These are phyloP conservation scores for Schizothecium vesticola DNA, from an alignment of 495 filamentous ascomycete genomes.

Conservation along the genomic window DNA sequence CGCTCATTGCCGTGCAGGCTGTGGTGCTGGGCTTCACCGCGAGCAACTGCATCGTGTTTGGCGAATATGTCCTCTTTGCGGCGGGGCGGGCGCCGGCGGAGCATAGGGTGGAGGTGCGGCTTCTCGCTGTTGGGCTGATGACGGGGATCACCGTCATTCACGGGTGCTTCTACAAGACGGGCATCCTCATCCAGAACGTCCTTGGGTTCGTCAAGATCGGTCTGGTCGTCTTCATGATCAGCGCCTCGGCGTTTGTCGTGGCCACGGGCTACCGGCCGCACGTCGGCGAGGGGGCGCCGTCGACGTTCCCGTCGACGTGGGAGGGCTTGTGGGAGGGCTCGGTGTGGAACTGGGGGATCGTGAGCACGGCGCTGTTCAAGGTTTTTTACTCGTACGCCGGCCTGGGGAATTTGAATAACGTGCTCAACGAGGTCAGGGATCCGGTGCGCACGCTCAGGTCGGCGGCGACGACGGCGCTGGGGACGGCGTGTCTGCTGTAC, in stretches of 20 bases:
- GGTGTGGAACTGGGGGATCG: constrained; percentile 49
- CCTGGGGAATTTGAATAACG: constrained; percentile 64
- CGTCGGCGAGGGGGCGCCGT: constrained; percentile 1
- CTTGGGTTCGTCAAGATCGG: constrained; percentile 63
- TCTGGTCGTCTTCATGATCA: constrained; percentile 58
- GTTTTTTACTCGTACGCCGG: constrained; percentile 69
- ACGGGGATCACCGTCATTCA: constrained; percentile 59
- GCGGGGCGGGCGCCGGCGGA: constrained; percentile 39
- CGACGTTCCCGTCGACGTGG: constrained; percentile 22
- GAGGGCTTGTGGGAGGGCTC: constrained; percentile 48
- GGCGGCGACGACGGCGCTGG: constrained; percentile 56
- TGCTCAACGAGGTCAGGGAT: constrained; percentile 69
- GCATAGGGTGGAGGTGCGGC: constrained; percentile 45
- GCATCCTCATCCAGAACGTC: constrained; percentile 60
- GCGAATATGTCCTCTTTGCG: constrained; percentile 62
- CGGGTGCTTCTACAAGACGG: constrained; percentile 54
- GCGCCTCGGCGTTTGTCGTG: constrained; percentile 53
- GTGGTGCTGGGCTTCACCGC: constrained; percentile 66
- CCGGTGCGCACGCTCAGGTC: constrained; percentile 61
- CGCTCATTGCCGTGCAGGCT: constrained; percentile 60
- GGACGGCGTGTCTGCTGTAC: constrained; percentile 59
- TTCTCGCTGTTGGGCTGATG: constrained; percentile 57
- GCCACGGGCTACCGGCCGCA: constrained; percentile 31
- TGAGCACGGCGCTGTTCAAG: constrained; percentile 65
- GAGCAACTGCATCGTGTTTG: constrained; percentile 67